phyloP scores from a whole-genome alignment of 805 yeast species.

The Candida suzukii region DNA sequence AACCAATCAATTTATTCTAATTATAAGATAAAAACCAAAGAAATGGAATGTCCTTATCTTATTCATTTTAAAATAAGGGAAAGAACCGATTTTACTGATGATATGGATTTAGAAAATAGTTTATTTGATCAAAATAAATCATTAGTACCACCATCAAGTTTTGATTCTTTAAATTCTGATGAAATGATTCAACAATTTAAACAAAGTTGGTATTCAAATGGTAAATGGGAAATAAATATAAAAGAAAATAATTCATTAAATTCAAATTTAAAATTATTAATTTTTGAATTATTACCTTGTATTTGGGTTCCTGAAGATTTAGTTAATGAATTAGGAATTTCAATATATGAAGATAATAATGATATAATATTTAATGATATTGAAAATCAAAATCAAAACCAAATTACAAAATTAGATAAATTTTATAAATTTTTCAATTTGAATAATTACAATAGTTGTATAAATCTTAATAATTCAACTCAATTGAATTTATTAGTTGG shows the following conservation, averaged over 20 bases:
- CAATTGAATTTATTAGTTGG: slow-evolving; percentile 17
- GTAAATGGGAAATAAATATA: slow-evolving; percentile 17
- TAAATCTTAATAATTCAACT: background rate
- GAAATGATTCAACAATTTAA: background rate
- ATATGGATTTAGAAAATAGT: background rate
- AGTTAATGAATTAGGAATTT: slow-evolving; percentile 13
- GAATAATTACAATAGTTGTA: background rate
- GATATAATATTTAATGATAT: slow-evolving; percentile 2
- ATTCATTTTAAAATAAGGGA: slow-evolving; percentile 27
- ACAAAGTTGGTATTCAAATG: slow-evolving; percentile 17
- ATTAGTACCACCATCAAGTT: background rate
- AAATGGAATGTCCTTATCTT: slow-evolving; percentile 14
- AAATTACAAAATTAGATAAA: background rate
- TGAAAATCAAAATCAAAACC: background rate
- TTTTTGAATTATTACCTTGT: slow-evolving; percentile 23
- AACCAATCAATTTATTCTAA: slow-evolving; percentile 10
- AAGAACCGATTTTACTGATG: slow-evolving; percentile 1
- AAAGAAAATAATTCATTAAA: slow-evolving; percentile 8
- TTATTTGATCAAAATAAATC: slow-evolving; percentile 5
- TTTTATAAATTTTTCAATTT: background rate
- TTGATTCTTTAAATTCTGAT: too few species aligned
- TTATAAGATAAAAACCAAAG: slow-evolving; percentile 8
- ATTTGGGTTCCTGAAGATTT: slow-evolving; percentile 27
- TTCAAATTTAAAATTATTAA: slow-evolving; percentile 14
- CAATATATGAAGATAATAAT: slow-evolving; percentile 19